Conservation (phyloP, 1,284 basidiomycete genomes). For the Kwoniella shivajii region DNA sequence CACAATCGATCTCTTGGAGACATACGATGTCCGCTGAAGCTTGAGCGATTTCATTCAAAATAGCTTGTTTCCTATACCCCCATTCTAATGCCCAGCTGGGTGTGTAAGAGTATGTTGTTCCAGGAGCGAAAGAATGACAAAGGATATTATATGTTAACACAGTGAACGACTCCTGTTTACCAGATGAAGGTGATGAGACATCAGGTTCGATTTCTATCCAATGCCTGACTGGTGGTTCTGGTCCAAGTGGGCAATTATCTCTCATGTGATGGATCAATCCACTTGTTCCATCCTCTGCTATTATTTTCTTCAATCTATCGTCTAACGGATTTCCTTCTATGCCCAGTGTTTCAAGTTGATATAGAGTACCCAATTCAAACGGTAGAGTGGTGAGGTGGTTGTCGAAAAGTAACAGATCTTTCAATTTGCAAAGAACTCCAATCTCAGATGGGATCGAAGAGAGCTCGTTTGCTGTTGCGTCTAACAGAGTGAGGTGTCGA, state of each 20-base stretch:
- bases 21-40: constrained; percentile 90
- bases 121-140: constrained; percentile 87
- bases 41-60: constrained; percentile 81
- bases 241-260: constrained; percentile 72
- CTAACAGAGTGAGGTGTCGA: constrained; percentile 83
- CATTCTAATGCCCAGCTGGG: constrained; percentile 94
- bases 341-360: constrained; percentile 90
- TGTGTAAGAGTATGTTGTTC: constrained; percentile 92
- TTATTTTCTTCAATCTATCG: constrained; percentile 69
- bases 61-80: constrained; percentile 91
- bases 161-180: constrained; percentile 67
- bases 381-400: constrained; percentile 86
- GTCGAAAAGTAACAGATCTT: constrained; percentile 94
- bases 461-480: constrained; percentile 89
- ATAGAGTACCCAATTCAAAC: constrained; percentile 82
- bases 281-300: constrained; percentile 90
- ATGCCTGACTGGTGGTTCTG: constrained; percentile 77
- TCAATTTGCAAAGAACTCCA: constrained; percentile 85
- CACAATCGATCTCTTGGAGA: constrained; percentile 86
- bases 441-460: constrained; percentile 79
- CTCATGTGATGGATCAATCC: constrained; percentile 69
- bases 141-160: constrained; percentile 93
- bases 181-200: constrained; percentile 59
- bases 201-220: constrained; percentile 78
- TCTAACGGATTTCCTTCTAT: constrained; percentile 96